Conservation (phyloP, 139 green algal genomes). For the Yamagishiella unicocca region DNA sequence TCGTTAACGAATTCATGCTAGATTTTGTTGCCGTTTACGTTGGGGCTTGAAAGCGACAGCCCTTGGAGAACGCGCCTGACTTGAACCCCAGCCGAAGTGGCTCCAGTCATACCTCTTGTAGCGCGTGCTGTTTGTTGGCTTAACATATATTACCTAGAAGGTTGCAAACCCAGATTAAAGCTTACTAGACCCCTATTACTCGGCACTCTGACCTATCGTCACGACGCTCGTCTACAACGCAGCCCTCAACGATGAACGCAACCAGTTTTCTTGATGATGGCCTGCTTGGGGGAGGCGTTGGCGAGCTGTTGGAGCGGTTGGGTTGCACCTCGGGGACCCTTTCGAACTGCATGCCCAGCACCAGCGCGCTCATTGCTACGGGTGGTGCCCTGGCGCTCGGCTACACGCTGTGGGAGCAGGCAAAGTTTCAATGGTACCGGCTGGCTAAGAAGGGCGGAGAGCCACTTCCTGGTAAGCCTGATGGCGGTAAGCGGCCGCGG, state of each 20-base stretch:
- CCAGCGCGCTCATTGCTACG: conserved; percentile 2
- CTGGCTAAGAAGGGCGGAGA: conserved; percentile 13
- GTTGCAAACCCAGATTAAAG: background rate
- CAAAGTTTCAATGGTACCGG: conserved; percentile 62
- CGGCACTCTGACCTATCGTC: background rate
- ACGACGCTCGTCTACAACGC: background rate
- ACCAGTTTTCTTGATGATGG: background rate
- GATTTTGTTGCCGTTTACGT: background rate
- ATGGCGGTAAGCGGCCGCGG: background rate
- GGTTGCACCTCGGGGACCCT: background rate
- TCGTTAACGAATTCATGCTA: background rate
- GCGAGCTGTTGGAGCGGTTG: background rate
- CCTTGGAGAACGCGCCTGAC: background rate
- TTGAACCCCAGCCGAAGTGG: background rate
- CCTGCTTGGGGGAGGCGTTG: background rate
- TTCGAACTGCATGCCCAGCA: conserved; percentile 13
- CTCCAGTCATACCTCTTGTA: background rate
- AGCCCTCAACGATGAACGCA: conserved; percentile 4
- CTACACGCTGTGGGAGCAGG: conserved; percentile 74
- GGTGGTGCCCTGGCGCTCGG: conserved; percentile 17
- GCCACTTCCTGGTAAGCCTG: conserved; percentile 25
- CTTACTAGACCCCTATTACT: background rate
- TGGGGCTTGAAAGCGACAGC: background rate
- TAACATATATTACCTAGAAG: background rate
- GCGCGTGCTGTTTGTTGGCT: background rate